Evolutionary conservation across 2,329 filamentous ascomycete species (phyloP).

Genomic region (Colletotrichum orchidophilum): DNA sequence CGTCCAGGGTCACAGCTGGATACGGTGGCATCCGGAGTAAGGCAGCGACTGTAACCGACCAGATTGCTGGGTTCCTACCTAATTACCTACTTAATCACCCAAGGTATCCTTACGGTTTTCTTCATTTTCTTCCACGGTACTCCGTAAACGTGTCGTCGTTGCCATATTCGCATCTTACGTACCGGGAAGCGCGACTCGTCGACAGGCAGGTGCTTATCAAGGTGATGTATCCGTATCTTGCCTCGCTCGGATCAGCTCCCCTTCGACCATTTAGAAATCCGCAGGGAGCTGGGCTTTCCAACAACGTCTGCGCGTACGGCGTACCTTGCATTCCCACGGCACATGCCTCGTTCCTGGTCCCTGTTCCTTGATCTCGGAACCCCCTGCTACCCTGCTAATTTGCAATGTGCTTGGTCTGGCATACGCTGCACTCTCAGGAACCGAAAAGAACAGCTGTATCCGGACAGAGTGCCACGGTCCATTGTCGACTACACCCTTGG

Average conservation of each 20-base stretch:
- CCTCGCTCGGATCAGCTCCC: not conserved
- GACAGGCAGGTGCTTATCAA: not conserved
- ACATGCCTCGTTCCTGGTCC: constrained; percentile 19
- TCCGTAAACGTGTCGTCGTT: not conserved
- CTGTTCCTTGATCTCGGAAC: not conserved
- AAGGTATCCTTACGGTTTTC: not conserved
- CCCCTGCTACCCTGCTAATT: not conserved
- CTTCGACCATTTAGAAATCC: not conserved
- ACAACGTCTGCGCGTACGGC: not conserved
- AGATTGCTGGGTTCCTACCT: no score
- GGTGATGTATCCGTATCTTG: not conserved
- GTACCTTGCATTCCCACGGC: constrained; percentile 17
- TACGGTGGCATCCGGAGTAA: not conserved
- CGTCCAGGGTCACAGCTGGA: not conserved
- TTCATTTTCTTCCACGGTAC: not conserved
- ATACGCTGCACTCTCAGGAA: not conserved
- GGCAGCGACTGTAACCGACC: not conserved
- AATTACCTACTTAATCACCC: no score
- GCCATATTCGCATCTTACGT: not conserved
- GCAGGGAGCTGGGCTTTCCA: not conserved
- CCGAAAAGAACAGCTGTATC: not conserved
- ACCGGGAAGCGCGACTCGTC: not conserved
- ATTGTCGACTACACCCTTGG: not conserved
- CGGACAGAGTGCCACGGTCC: not conserved
- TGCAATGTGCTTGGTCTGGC: no score